phyloP scores from a whole-genome alignment of 1,139 yeast genomes.

The Meyerozyma carpophila region DNA sequence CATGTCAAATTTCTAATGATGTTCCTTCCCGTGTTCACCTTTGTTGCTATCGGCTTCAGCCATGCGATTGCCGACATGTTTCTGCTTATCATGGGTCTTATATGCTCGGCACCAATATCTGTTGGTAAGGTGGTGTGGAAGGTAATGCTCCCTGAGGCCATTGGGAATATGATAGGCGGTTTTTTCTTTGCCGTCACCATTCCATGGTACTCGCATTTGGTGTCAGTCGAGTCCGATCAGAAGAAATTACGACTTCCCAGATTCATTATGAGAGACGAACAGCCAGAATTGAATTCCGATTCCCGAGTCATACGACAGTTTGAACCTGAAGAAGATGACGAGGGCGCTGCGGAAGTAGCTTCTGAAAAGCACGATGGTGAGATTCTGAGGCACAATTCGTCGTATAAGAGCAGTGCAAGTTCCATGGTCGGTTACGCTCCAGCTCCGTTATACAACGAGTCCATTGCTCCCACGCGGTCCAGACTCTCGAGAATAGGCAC shows the following conservation, averaged over 20 bases:
- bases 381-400: background rate
- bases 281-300: slow-evolving; percentile 69
- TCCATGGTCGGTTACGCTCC: background rate
- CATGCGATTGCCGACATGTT: slow-evolving; percentile 83
- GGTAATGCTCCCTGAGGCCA: slow-evolving; percentile 55
- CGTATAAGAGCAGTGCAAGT: background rate
- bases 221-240: slow-evolving; percentile 66
- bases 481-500: background rate
- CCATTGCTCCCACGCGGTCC: background rate
- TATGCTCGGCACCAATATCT: slow-evolving; percentile 57
- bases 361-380: background rate
- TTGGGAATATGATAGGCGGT: slow-evolving; percentile 75
- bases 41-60: slow-evolving; percentile 69
- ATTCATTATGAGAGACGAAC: slow-evolving; percentile 70
- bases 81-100: slow-evolving; percentile 56
- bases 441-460: background rate
- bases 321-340: slow-evolving; percentile 9
- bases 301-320: slow-evolving; percentile 61
- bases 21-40: slow-evolving; percentile 63
- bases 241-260: slow-evolving; percentile 54
- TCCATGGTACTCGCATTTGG: slow-evolving; percentile 66
- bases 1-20: slow-evolving; percentile 70
- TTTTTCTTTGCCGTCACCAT: slow-evolving; percentile 52
- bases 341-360: slow-evolving; percentile 11
- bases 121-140: slow-evolving; percentile 71